A percentile compares a stretch with the other conserved stretches of the same genome.
phyloP scores from a whole-genome alignment of 2,329 filamentous ascomycete genomes.

The Aplosporella prunicola region DNA sequence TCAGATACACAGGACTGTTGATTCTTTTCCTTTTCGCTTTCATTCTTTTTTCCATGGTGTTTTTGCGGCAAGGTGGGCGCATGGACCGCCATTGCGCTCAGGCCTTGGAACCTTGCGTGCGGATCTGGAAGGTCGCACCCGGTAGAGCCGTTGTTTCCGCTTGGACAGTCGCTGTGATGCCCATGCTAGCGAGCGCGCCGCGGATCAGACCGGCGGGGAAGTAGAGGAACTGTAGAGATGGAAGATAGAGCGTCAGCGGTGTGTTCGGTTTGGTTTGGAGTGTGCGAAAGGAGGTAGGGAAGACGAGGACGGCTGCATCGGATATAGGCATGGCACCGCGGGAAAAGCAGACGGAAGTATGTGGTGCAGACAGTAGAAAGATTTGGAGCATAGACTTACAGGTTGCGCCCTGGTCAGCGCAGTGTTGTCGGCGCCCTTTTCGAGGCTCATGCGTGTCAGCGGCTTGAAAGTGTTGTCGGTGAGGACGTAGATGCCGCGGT shows the following conservation, averaged over 20 bases:
- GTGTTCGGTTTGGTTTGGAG: not conserved
- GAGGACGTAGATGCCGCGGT: conserved; percentile 89
- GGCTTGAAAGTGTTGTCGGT: conserved; percentile 90
- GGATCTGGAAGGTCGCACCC: conserved; percentile 89
- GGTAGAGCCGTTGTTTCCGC: conserved; percentile 84
- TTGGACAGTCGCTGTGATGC: conserved; percentile 82
- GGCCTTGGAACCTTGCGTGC: conserved; percentile 62
- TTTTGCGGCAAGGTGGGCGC: too few species aligned
- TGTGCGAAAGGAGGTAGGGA: not conserved
- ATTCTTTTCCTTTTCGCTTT: not conserved
- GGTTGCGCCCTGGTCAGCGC: conserved; percentile 51
- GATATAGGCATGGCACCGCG: too few species aligned
- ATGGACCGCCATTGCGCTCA: conserved; percentile 36
- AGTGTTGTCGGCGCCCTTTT: conserved; percentile 26
- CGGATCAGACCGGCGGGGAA: conserved; percentile 91
- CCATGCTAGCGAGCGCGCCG: conserved; percentile 84
- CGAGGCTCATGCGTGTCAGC: conserved; percentile 79
- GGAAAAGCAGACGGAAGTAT: too few species aligned
- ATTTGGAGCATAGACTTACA: conserved; percentile 43
- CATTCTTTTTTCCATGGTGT: not conserved
- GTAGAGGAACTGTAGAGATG: conserved; percentile 65
- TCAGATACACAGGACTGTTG: too few species aligned
- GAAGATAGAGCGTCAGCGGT: too few species aligned
- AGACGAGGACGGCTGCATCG: too few species aligned
- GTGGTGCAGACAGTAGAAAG: not conserved